Percentiles rank a stretch among this genome's conserved stretches.
Evolutionary conservation across 1,284 basidiomycete species (phyloP).

Genomic region (Rhodotorula sp.): DNA sequence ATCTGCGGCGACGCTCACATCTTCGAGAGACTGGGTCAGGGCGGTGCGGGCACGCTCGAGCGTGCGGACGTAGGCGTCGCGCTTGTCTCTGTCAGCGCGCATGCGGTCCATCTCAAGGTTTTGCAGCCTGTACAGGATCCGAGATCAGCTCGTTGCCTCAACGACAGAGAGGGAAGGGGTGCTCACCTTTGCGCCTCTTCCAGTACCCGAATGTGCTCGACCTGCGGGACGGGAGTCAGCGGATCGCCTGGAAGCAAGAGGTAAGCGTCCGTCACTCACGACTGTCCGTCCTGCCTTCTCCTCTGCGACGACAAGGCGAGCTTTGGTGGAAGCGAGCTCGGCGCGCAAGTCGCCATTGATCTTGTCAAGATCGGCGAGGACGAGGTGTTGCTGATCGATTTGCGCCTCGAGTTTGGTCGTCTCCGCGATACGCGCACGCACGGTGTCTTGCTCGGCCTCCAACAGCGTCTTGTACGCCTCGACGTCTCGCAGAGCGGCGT

Average conservation of each 20-base stretch:
- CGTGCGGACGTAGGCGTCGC: constrained; percentile 36
- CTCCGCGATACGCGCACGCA: constrained; percentile 21
- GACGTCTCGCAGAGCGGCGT: constrained; percentile 68
- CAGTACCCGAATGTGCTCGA: constrained; percentile 93
- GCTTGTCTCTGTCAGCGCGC: constrained; percentile 31
- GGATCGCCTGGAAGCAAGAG: constrained; percentile 35
- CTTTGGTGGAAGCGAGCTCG: constrained; percentile 40
- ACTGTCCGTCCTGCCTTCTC: constrained; percentile 37
- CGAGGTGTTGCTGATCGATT: constrained; percentile 66
- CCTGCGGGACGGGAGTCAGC: constrained; percentile 56
- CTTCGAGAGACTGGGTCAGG: constrained; percentile 36
- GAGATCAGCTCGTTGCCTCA: not conserved
- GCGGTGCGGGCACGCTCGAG: constrained; percentile 29
- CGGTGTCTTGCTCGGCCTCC: constrained; percentile 37
- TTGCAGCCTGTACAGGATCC: constrained; percentile 19
- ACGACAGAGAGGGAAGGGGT: not conserved
- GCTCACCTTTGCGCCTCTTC: constrained; percentile 44
- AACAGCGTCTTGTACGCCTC: constrained; percentile 62
- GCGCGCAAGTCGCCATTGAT: constrained; percentile 47
- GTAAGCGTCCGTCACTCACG: constrained; percentile 17
- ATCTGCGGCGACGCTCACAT: constrained; percentile 8
- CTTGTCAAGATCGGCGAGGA: constrained; percentile 72
- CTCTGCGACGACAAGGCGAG: constrained; percentile 32
- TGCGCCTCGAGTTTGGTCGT: constrained; percentile 60
- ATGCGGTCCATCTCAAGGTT: constrained; percentile 39